Evolutionary conservation across 768 basidiomycete genomes (phyloP).

Genomic region (Sporobolomyces roseus): DNA sequence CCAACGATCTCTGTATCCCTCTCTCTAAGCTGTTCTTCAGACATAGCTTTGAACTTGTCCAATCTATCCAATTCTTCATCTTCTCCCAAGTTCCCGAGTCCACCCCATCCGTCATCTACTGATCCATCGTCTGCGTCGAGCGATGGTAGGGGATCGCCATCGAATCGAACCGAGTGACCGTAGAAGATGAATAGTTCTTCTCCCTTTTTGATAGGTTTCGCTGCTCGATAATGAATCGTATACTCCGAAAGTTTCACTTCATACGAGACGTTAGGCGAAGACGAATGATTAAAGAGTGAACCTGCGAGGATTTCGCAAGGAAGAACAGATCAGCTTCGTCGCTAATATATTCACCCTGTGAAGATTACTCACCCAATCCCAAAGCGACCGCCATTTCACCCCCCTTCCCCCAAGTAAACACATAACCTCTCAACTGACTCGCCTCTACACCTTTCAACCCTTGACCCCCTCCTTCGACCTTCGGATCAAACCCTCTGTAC

Average conservation of each 20-base stretch:
- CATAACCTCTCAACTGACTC: constrained; percentile 69
- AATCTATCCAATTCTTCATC: neutral
- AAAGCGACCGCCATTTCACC: constrained; percentile 67
- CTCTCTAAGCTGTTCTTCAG: constrained; percentile 4
- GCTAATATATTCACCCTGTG: neutral
- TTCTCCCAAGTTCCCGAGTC: constrained; percentile 18
- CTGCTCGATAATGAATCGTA: constrained; percentile 63
- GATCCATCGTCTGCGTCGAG: constrained; percentile 14
- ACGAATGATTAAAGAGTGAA: constrained; percentile 74
- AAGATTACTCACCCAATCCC: constrained; percentile 61
- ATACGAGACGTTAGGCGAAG: constrained; percentile 65
- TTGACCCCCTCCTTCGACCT: neutral
- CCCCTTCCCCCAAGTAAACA: constrained; percentile 67
- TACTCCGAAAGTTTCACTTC: constrained; percentile 56
- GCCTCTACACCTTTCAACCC: constrained; percentile 54
- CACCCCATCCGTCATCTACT: constrained; percentile 35
- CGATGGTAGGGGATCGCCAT: constrained; percentile 57
- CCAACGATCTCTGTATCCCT: constrained; percentile 29
- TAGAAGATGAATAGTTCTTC: constrained; percentile 81
- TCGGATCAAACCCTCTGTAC: constrained; percentile 53
- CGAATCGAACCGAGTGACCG: constrained; percentile 52
- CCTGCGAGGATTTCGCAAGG: constrained; percentile 54
- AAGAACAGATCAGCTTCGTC: neutral
- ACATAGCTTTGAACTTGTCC: neutral
- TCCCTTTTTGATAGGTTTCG: constrained; percentile 55